These are phyloP conservation scores for Tolypocladium guangdongense DNA, from an alignment of 2,329 filamentous ascomycete genomes.

Conservation along the genomic window DNA sequence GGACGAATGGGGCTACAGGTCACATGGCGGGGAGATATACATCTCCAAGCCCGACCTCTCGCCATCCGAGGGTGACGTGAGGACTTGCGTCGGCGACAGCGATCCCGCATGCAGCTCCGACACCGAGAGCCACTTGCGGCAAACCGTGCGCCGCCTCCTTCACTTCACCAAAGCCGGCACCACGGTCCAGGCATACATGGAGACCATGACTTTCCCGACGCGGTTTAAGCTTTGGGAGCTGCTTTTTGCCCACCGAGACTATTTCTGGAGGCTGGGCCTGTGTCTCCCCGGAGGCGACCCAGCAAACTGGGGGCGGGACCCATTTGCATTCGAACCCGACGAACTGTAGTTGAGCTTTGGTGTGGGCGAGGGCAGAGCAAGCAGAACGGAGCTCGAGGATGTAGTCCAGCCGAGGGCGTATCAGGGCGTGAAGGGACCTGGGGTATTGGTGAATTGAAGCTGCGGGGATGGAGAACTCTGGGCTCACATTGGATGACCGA, in stretches of 20 bases:
- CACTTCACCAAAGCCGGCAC: slow-evolving; percentile 12
- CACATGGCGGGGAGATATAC: slow-evolving; percentile 81
- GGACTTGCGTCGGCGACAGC: slow-evolving; percentile 57
- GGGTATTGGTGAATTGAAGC: neutral
- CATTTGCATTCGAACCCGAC: slow-evolving; percentile 22
- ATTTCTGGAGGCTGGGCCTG: slow-evolving; percentile 87
- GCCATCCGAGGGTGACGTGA: slow-evolving; percentile 57
- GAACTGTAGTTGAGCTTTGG: slow-evolving; percentile 23
- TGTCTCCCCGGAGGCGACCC: slow-evolving; percentile 76
- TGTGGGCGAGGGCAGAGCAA: neutral
- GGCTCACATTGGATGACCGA: neutral
- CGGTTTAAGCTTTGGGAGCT: slow-evolving; percentile 78
- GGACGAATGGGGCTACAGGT: slow-evolving; percentile 74
- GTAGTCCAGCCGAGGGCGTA: neutral
- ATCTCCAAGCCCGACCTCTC: slow-evolving; percentile 64
- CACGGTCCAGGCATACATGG: slow-evolving; percentile 11
- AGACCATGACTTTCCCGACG: slow-evolving; percentile 39
- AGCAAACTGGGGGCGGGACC: slow-evolving; percentile 50
- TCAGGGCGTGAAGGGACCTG: neutral
- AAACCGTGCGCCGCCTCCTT: slow-evolving; percentile 12
- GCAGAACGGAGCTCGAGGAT: neutral
- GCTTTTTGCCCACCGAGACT: slow-evolving; percentile 89
- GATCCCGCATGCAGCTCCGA: slow-evolving; percentile 64
- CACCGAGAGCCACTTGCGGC: slow-evolving; percentile 28
- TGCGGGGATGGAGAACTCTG: neutral